Evolutionary conservation across 176 grass and related monocot species (phyloP), one percentile per base, ranked within the genome.

Genomic region (Oropetium thomaeum): DNA sequence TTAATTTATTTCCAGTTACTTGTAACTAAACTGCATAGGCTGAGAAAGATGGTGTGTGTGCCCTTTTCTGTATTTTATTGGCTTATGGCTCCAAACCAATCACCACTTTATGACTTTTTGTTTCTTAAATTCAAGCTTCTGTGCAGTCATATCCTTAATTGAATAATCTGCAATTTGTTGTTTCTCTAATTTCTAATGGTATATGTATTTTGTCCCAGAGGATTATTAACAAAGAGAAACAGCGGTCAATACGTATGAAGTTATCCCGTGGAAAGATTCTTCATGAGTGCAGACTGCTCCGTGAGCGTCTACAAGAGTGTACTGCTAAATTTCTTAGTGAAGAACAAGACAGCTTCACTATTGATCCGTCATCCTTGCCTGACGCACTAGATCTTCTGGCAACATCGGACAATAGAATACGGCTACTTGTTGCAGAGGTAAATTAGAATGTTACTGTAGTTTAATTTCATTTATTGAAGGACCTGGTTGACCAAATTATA

Each of bases 341-440:
- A 80, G 87, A 92, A 25, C 76, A 99, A 70, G 77, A 82, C 19
- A 83, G 84, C 22, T 85, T 95, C 75, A 45, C 62, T 71, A 79
- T 86, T 67, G 79, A 90, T 73, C 79, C 79, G 25, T 92, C 87
- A 65, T 99, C 87, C 37, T 80, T 96, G 66, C 83, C 85, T 75
- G 87, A 81, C 84, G 87, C 84, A 45, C 47, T 99, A 65, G 82
- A 88, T 84, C 84, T 95, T 75, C 74, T 99, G 73, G 65, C 81
- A 62, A 87, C 87, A 81, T 99, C 96, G 17, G 89, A 99, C 63
- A 86, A 88, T 75, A 87, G 82, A 82, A 99, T 99, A 57, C 84
- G 61, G 39, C 80, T 90, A 53, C 89, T 99, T 3, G 65, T 99
- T 84, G 96, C 89, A n/a, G 87, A 99, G 96, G 96, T 92, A 90